Percentiles rank a stretch among this genome's conserved stretches.
These are phyloP conservation scores for Avena insularis DNA, from an alignment of 176 grass and related monocot genomes.

Conservation along the genomic window DNA sequence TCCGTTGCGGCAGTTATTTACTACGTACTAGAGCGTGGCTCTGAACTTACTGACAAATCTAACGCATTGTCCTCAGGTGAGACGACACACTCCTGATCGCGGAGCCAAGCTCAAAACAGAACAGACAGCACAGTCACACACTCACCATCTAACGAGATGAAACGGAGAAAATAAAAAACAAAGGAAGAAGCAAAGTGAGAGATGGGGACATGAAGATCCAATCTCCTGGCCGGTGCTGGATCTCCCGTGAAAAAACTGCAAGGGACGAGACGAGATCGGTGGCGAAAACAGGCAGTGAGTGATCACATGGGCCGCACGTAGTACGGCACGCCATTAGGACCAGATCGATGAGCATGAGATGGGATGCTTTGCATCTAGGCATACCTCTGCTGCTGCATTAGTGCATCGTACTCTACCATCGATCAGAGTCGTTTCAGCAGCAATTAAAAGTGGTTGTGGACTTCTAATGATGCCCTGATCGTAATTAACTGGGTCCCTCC, in stretches of 20 bases:
- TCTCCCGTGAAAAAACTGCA: not conserved
- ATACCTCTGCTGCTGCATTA: not conserved
- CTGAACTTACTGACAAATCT: slow-evolving; percentile 11
- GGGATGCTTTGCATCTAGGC: slow-evolving; percentile 3
- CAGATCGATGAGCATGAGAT: not conserved
- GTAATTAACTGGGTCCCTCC: not conserved
- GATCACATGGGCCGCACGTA: slow-evolving; percentile 46
- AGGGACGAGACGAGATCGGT: not conserved
- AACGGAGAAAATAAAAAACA: not conserved
- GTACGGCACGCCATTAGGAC: not conserved
- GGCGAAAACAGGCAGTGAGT: not conserved
- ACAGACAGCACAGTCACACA: no score
- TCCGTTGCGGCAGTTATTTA: not conserved
- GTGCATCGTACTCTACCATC: not conserved
- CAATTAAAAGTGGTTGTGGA: not conserved
- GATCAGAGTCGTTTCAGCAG: not conserved
- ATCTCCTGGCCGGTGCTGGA: slow-evolving; percentile 26
- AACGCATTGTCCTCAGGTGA: not conserved
- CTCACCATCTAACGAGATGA: not conserved
- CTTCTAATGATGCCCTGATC: not conserved
- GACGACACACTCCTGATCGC: not conserved
- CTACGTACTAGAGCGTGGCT: not conserved
- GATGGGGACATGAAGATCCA: slow-evolving; percentile 40
- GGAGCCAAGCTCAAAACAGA: not conserved
- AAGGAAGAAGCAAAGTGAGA: no score